phyloP scores from a whole-genome alignment of 192 early-diverging fungal genomes.

The Haplosporangium gracile region DNA sequence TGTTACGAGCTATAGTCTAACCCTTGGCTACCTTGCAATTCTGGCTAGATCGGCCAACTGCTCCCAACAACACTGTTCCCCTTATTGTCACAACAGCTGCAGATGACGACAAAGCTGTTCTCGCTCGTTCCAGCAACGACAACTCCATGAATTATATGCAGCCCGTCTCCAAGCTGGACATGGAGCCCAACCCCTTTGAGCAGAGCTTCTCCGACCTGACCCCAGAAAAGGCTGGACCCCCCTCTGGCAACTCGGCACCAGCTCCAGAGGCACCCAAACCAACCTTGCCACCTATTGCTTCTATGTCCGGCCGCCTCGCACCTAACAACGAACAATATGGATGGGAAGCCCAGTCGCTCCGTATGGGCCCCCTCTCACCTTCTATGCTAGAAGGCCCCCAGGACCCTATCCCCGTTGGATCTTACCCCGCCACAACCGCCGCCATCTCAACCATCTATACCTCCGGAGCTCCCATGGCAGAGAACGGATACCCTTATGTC shows the following conservation, averaged over 20 bases:
- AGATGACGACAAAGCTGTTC: conserved; percentile 22
- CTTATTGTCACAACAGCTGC: conserved; percentile 31
- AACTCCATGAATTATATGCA: conserved; percentile 20
- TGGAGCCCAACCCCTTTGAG: conserved; percentile 93
- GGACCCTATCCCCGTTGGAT: conserved; percentile 34
- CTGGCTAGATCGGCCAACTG: conserved; percentile 32
- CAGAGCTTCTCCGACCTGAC: conserved; percentile 75
- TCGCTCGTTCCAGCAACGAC: conserved; percentile 14
- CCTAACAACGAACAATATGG: conserved; percentile 51
- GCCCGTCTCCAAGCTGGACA: conserved; percentile 73
- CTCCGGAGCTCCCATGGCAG: conserved; percentile 14
- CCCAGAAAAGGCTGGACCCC: conserved; percentile 11
- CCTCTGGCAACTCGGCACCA: conserved; percentile 8
- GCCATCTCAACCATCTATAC: conserved; percentile 30
- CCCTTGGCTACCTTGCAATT: conserved; percentile 11
- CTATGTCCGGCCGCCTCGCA: conserved; percentile 63
- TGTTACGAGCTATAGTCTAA: neutral
- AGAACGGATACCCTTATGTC: conserved; percentile 32
- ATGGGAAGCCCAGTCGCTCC: conserved; percentile 74
- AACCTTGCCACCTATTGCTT: conserved; percentile 78
- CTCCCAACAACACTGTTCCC: conserved; percentile 15
- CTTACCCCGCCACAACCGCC: conserved; percentile 26
- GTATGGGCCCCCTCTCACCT: conserved; percentile 81
- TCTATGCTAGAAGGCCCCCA: conserved; percentile 82
- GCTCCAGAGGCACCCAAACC: conserved; percentile 55